Base-by-base conservation (phyloP, 345 rosid genomes). In the Physaria fendleri region DNA sequence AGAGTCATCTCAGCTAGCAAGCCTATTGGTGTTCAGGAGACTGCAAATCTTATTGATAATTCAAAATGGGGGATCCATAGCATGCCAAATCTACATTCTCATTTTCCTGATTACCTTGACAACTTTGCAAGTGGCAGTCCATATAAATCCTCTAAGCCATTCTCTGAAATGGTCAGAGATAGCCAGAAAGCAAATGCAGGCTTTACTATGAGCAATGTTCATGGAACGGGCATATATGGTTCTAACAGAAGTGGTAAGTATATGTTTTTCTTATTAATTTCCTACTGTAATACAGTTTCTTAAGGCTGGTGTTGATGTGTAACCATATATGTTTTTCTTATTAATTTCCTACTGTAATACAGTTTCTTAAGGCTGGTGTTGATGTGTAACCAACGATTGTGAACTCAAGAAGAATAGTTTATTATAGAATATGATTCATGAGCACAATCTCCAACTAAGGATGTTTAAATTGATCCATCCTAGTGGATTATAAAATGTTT, bases 71-170 rank as follows among this genome's bases (percentile, higher is more conserved):
- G 73, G 55, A 71, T 62, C 52, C 91, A 72, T 52, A 68, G 77
- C 57, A 21, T 76, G 37, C 78, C 74, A 29, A 74, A 66, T 74
- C 75, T 89, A 58, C 85, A 78, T 79, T 87, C 87, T 64, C 88
- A 74, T 77, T 68, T 86, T 17, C 89, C 95, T 5, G 94, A 92
- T 38, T 78, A 82, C 74, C 74, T 67, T 52, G 91, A 85, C 69
- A 71, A 65, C 76, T 62, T 81, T 56, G 69, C 72, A 50, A 76
- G 68, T 66, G 88, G 80, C 35, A 64, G 75, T 78, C 74, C 76
- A 32, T 75, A 72, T 63, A 83, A 77, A 55, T 64, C 87, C 56
- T 68, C 79, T 23, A 65, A 71, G 20, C 56, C 77, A 51, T 64
- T 74, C 57, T 55, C 74, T 44, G 77, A 65, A 45, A 79, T 78